phyloP scores from a whole-genome alignment of 305 asterid species.

The Fraxinus angustifolia region DNA sequence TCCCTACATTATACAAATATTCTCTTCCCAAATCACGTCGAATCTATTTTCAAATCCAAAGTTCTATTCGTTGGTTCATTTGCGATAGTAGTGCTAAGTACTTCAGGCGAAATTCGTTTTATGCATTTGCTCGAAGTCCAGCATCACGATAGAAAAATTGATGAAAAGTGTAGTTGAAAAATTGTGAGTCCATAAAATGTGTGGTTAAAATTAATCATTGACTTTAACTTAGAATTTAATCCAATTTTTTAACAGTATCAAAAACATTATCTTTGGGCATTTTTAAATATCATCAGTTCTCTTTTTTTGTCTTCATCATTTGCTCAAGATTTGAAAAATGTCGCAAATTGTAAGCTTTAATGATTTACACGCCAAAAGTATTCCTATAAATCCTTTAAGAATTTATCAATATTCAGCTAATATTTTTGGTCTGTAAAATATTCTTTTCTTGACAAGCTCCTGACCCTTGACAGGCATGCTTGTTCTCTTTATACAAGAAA shows the following conservation, averaged over 20 bases:
- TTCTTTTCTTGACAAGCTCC: constrained; percentile 29
- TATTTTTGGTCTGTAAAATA: constrained; percentile 3
- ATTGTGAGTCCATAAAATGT: no score
- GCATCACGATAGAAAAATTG: neutral
- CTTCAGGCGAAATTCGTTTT: neutral
- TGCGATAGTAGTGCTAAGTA: neutral
- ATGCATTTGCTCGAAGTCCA: neutral
- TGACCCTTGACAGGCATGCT: constrained; percentile 44
- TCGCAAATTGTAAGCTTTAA: neutral
- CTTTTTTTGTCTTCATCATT: constrained; percentile 3
- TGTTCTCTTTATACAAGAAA: constrained; percentile 29
- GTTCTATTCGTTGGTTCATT: neutral
- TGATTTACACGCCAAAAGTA: neutral
- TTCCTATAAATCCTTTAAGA: neutral
- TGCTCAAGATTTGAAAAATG: neutral
- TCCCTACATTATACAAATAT: neutral
- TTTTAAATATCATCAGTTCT: neutral
- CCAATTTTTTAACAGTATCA: neutral
- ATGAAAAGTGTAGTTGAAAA: neutral
- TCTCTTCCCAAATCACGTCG: neutral
- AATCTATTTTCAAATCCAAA: neutral
- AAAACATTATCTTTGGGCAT: neutral
- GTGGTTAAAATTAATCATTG: no score
- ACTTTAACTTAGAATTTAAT: neutral
- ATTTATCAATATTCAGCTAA: neutral